Percentiles rank a stretch among this genome's conserved stretches.
These are phyloP conservation scores for Pythium myriotylum DNA, from an alignment of 352 stramenopile genomes.

Conservation along the genomic window DNA sequence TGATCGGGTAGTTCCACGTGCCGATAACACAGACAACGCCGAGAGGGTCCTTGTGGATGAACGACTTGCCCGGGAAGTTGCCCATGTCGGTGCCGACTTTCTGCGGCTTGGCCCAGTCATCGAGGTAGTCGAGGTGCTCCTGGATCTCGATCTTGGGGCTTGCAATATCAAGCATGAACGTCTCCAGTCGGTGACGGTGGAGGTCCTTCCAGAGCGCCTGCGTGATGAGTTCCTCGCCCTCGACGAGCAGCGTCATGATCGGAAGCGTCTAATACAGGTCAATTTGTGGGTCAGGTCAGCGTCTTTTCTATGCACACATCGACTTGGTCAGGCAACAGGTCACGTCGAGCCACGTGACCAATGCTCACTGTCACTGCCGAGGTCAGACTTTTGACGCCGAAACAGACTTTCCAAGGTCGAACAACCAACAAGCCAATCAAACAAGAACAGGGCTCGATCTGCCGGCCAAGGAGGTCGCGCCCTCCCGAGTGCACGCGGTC, in stretches of 20 bases:
- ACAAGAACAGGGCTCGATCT: no score
- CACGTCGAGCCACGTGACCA: no score
- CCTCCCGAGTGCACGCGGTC: no score
- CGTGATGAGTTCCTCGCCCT: slow-evolving; percentile 77
- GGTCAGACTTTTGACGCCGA: no score
- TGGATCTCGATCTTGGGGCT: slow-evolving; percentile 68
- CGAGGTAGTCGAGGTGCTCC: slow-evolving; percentile 72
- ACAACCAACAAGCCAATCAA: no score
- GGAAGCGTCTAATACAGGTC: no score
- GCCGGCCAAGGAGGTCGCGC: no score
- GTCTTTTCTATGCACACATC: no score
- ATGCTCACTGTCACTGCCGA: no score
- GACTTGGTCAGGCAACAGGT: no score
- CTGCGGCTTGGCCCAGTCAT: slow-evolving; percentile 62
- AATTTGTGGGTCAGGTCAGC: no score
- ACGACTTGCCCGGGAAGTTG: slow-evolving; percentile 61
- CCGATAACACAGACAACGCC: slow-evolving; percentile 91
- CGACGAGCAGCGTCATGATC: slow-evolving; percentile 49
- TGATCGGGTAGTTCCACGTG: slow-evolving; percentile 94
- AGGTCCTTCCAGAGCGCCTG: slow-evolving; percentile 74
- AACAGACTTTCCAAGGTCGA: no score
- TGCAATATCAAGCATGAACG: slow-evolving; percentile 52
- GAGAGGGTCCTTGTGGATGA: slow-evolving; percentile 68
- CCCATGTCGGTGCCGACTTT: slow-evolving; percentile 48
- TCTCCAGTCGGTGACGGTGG: slow-evolving; percentile 72